Base-by-base conservation (phyloP, 2,329 filamentous ascomycete genomes). In the Lachnellula occidentalis region DNA sequence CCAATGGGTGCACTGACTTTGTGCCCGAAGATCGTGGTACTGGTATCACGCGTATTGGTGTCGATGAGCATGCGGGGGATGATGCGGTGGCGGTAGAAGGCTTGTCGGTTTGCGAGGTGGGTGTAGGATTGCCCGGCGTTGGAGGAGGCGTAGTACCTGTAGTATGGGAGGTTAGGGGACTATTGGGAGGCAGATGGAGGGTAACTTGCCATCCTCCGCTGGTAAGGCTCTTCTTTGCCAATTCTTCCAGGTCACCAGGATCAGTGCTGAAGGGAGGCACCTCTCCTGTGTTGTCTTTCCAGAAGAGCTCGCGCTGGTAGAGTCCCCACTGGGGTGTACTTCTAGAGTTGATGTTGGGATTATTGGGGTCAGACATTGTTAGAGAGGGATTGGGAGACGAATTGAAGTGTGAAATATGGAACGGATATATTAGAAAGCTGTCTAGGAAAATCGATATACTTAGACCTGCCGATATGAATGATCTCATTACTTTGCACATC, bases 61-160 rank as follows among this genome's bases (percentile, higher is more conserved):
- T 86, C 80, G 42, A 84, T 75, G 1, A 86, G 76, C 72, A 79
- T 80, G 45, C 77, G 76, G 1, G 82, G 81, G 46, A 86, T 74
- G 61, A 87, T 81, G 45, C 79, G 76, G 70, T 85, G 81, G 1
- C 81, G 75, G 69, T 80, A 83, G 72, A 86, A 87, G 50, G 83
- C 79, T 67, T 83, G 77, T 4, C 82, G 76, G 66, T 86, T 86
- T 21, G 78, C 78, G n/a, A 74, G 70, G 58, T 77, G 74, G 3
- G 73, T 76, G 61, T 72, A 73, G 0, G 77, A 81, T 55, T 76
- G 73, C 15, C 79, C 78, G 2, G 79, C 79, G 61, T 82, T 83
- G 56, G 74, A 80, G 12, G 78, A 80, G 27, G 79, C 76, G 58
- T 82, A 82, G 65, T 74, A 76, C 71, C 72, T 64, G 12, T 12